Evolutionary conservation across 345 rosid species (phyloP), one percentile per base, ranked within the genome.

Genomic region (Aquilaria yunnanensis): DNA sequence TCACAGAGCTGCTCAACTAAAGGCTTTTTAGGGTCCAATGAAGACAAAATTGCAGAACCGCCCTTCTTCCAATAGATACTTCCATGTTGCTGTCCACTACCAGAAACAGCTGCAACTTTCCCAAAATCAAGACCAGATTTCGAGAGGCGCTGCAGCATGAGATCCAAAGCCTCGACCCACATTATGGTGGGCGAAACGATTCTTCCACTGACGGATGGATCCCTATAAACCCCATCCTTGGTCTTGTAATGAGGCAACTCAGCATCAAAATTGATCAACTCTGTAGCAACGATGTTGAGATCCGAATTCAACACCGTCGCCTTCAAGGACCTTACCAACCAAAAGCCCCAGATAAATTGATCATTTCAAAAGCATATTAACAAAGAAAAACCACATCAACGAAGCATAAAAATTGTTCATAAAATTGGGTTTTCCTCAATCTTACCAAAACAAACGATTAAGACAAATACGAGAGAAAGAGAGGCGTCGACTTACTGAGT

Each of bases 61-160:
- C 91, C 96, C 0, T 70, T 83, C 71, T 72, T 84, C 97, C 99
- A 94, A 61, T 90, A 94, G 60, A 94, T 87, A 51, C 99, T 94
- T n/a, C 96, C 99, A 47, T 94, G 99, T 46, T 94, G 99, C 73
- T 94, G 99, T 37, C 99, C 99, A 16, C 97, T 90, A 10, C 97
- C 96, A 0, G 99, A 94, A 58, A 94, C 64, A n/a, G 99, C 95
- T 33, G 74, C 68, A 30, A 94, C 67, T 65, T 85, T 90, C 16
- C 67, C 74, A 59, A 94, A 88, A 70, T 90, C 89, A 67, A 94
- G 71, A 57, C 74, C 70, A 0, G 90, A 74, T 10, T 75, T 70
- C 2, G 72, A 61, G 31, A 94, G 87, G 67, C 77, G 86, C 43
- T 81, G 71, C 59, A 94, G 82, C 66, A 88, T 77, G 64, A 90